Percentiles rank a stretch among this genome's conserved stretches.
Conservation (phyloP, 2,329 filamentous ascomycete genomes). For the Fusarium sambucinum region DNA sequence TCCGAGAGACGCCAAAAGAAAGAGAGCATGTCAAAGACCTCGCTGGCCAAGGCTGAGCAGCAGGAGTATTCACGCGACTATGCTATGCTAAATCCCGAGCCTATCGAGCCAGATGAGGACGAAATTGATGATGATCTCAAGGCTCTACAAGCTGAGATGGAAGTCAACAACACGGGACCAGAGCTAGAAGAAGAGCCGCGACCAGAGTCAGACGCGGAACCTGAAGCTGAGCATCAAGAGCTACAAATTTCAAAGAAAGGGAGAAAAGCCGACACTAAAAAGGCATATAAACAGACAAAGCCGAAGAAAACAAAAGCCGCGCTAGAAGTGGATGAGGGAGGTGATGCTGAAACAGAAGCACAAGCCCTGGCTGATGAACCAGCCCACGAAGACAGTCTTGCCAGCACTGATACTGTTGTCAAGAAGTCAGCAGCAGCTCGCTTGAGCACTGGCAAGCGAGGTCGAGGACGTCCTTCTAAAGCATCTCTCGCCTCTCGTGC, state of each 20-base stretch:
- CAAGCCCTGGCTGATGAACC: too few species aligned
- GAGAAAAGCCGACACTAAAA: constrained; percentile 64
- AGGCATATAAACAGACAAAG: constrained; percentile 65
- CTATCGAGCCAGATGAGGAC: constrained; percentile 60
- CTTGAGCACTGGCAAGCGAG: constrained; percentile 41
- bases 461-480: constrained; percentile 50
- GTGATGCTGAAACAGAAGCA: constrained; percentile 32
- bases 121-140: constrained; percentile 65
- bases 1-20: constrained; percentile 56
- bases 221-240: constrained; percentile 48
- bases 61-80: constrained; percentile 55
- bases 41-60: constrained; percentile 46
- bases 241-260: constrained; percentile 66
- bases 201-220: constrained; percentile 23
- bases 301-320: constrained; percentile 58
- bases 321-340: constrained; percentile 42
- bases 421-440: constrained; percentile 50
- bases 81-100: constrained; percentile 66
- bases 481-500: constrained; percentile 48
- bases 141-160: constrained; percentile 64
- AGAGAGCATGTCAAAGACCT: constrained; percentile 47
- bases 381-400: constrained; percentile 55
- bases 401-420: constrained; percentile 58
- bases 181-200: constrained; percentile 20
- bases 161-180: constrained; percentile 48